These are phyloP conservation scores for Microsporum canis DNA, from an alignment of 2,329 filamentous ascomycete species.

Conservation along the genomic window DNA sequence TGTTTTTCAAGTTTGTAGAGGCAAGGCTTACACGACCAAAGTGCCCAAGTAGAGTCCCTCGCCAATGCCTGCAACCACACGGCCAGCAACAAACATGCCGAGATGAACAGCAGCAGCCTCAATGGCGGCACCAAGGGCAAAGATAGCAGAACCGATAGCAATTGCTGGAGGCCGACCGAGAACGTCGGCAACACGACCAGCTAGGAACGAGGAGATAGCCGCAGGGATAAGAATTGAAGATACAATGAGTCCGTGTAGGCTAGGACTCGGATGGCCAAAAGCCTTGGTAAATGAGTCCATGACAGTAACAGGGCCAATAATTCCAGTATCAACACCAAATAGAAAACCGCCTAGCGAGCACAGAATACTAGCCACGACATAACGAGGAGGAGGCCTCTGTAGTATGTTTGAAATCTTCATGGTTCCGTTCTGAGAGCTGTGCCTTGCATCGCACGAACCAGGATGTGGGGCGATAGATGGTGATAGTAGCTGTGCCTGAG, in stretches of 20 bases:
- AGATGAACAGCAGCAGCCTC: constrained; percentile 41
- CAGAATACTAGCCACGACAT: not conserved
- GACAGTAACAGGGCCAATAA: constrained; percentile 44
- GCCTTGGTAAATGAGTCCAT: constrained; percentile 40
- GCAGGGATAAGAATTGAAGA: constrained; percentile 46
- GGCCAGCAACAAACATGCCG: constrained; percentile 44
- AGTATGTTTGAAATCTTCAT: not conserved
- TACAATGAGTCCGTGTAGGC: constrained; percentile 43
- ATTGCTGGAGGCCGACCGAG: constrained; percentile 43
- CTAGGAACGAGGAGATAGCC: constrained; percentile 43
- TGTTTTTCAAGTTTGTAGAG: not conserved
- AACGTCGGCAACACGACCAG: constrained; percentile 41
- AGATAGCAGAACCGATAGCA: constrained; percentile 42
- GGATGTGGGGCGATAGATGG: not conserved
- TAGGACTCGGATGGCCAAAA: constrained; percentile 40
- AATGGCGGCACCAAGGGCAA: constrained; percentile 43
- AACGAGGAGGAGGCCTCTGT: not conserved
- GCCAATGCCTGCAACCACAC: constrained; percentile 47
- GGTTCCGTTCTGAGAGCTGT: not conserved
- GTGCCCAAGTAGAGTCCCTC: constrained; percentile 49
- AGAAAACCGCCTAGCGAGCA: not conserved
- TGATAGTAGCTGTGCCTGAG: not conserved
- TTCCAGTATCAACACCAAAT: constrained; percentile 35
- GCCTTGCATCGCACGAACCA: not conserved
- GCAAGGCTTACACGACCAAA: constrained; percentile 36